A percentile compares a stretch with the other conserved stretches of the same genome.
These are phyloP conservation scores for Ophiosphaerella herpotricha DNA, from an alignment of 2,329 filamentous ascomycete genomes.

Conservation along the genomic window DNA sequence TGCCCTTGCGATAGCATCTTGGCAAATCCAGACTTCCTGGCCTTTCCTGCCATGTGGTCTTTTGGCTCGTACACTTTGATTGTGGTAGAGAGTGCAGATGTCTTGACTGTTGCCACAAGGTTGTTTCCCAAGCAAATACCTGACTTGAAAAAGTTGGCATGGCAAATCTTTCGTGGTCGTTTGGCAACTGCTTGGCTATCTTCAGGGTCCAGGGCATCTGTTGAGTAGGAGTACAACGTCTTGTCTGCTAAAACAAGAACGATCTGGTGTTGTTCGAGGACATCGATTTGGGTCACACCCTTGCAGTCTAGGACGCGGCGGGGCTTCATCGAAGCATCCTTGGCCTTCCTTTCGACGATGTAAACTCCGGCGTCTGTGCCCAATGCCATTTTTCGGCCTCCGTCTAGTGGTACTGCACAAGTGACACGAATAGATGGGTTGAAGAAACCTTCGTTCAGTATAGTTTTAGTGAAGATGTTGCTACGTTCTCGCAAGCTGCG, in stretches of 20 bases:
- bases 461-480: conserved; percentile 71
- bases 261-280: conserved; percentile 91
- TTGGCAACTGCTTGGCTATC: conserved; percentile 76
- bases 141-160: conserved; percentile 98
- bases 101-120: conserved; percentile 95
- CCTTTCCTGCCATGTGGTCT: conserved; percentile 88
- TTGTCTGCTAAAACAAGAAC: conserved; percentile 92
- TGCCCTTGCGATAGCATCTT: conserved; percentile 95
- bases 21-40: conserved; percentile 92
- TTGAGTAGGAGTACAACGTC: conserved; percentile 84
- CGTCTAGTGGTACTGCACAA: conserved; percentile 92
- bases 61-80: conserved; percentile 99
- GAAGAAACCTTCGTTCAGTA: conserved; percentile 85
- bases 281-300: conserved; percentile 92
- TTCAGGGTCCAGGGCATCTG: conserved; percentile 82
- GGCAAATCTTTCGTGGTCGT: conserved; percentile 92
- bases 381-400: conserved; percentile 90
- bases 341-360: conserved; percentile 86
- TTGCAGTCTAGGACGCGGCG: conserved; percentile 83
- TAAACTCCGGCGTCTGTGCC: conserved; percentile 95
- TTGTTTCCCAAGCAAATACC: conserved; percentile 94
- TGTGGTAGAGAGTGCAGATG: conserved; percentile 86
- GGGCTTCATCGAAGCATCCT: conserved; percentile 74
- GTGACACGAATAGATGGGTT: conserved; percentile 88
- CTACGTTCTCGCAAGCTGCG: conserved; percentile 77